A percentile compares a stretch with the other conserved stretches of the same genome.
These are phyloP conservation scores for Vitellaria paradoxa DNA, from an alignment of 179 eudicot species.

Conservation along the genomic window DNA sequence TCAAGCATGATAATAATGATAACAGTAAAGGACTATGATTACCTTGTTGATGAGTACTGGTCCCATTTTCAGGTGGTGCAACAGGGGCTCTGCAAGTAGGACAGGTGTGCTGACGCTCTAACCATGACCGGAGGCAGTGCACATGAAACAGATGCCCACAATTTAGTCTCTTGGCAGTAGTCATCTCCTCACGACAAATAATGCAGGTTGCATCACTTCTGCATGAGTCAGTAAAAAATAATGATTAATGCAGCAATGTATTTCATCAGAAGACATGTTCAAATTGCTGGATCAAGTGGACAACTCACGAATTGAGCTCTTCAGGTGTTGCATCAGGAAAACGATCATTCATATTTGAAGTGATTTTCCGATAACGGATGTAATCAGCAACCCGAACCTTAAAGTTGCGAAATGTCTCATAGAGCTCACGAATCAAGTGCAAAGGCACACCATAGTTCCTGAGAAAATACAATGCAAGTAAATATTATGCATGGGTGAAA, in stretches of 20 bases:
- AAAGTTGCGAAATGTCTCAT: slow-evolving; percentile 96
- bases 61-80: slow-evolving; percentile 78
- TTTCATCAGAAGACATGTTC: not conserved
- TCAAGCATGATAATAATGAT: not conserved
- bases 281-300: not conserved
- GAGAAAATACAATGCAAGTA: not conserved
- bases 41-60: slow-evolving; percentile 68
- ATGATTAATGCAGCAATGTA: not conserved
- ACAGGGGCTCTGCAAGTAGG: slow-evolving; percentile 99
- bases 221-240: slow-evolving; percentile 26
- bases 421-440: slow-evolving; percentile 96
- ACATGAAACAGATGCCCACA: slow-evolving; percentile 98
- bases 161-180: slow-evolving; percentile 78
- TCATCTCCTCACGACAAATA: slow-evolving; percentile 99
- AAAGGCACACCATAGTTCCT: slow-evolving; percentile 98
- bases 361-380: slow-evolving; percentile 92
- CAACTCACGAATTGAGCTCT: slow-evolving; percentile 69
- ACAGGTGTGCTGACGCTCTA: slow-evolving; percentile 95
- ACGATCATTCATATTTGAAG: slow-evolving; percentile 99
- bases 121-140: slow-evolving; percentile 98
- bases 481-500: not conserved
- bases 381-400: slow-evolving; percentile 93
- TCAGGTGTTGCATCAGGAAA: slow-evolving; percentile 99
- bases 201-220: slow-evolving; percentile 97
- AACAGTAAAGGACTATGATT: not conserved